These are phyloP conservation scores for Psilocybe tampanensis DNA, from an alignment of 768 basidiomycete species.

Conservation along the genomic window DNA sequence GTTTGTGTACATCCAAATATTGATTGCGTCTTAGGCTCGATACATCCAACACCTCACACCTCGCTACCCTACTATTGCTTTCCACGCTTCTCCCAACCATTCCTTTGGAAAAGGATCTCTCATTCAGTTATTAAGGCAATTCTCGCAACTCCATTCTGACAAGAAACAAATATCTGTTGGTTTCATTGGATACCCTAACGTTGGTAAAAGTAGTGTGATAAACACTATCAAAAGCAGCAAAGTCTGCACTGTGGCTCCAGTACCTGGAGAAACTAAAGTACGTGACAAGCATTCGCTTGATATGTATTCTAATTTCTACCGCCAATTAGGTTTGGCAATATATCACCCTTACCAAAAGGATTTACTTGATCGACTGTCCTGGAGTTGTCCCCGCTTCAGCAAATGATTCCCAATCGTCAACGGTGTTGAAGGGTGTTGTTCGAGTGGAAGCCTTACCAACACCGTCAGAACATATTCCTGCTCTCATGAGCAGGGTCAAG, in stretches of 20 bases:
- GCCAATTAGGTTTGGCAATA: slow-evolving; percentile 92
- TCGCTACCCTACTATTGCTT: slow-evolving; percentile 94
- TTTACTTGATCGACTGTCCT: slow-evolving; percentile 99
- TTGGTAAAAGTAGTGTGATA: slow-evolving; percentile 96
- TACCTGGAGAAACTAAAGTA: slow-evolving; percentile 96
- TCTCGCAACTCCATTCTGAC: slow-evolving; percentile 95
- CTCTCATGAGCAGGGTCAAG: slow-evolving; percentile 88
- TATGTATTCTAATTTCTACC: slow-evolving; percentile 16
- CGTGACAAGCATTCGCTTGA: slow-evolving; percentile 15
- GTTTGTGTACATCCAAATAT: not conserved
- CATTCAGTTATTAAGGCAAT: slow-evolving; percentile 95
- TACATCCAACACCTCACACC: slow-evolving; percentile 96
- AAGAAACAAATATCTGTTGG: slow-evolving; percentile 99
- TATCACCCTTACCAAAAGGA: slow-evolving; percentile 92
- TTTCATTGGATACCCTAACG: slow-evolving; percentile 97
- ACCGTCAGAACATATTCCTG: slow-evolving; percentile 90
- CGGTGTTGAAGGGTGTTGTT: slow-evolving; percentile 95
- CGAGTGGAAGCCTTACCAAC: slow-evolving; percentile 93
- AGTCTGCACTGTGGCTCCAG: slow-evolving; percentile 94
- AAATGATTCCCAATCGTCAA: slow-evolving; percentile 85
- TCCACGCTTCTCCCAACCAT: slow-evolving; percentile 98
- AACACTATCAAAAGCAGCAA: slow-evolving; percentile 98
- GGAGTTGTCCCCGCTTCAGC: slow-evolving; percentile 96
- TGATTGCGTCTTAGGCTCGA: slow-evolving; percentile 63
- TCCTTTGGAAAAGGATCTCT: slow-evolving; percentile 99